Conservation (phyloP, 179 eudicot species). For the Heliamphora pulchella region DNA sequence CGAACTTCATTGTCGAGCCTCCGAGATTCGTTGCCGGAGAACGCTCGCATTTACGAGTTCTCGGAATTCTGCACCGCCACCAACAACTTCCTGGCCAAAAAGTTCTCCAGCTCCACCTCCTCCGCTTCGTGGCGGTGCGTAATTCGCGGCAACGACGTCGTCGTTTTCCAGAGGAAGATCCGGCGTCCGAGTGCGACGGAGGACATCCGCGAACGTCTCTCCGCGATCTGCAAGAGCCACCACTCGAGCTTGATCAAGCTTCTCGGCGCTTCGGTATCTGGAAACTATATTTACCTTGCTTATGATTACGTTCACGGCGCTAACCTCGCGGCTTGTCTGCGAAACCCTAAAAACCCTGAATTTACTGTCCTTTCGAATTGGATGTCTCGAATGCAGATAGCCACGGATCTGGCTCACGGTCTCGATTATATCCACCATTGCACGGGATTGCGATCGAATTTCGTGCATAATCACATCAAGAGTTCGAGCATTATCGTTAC, state of each 20-base stretch:
- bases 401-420: conserved; percentile 66
- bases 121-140: conserved; percentile 68
- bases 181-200: conserved; percentile 34
- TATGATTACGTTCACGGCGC: conserved; percentile 63
- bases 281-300: conserved; percentile 53
- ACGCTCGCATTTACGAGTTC: conserved; percentile 55
- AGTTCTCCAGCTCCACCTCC: conserved; percentile 50
- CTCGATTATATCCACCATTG: conserved; percentile 77
- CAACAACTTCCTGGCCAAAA: conserved; percentile 44
- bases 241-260: conserved; percentile 59
- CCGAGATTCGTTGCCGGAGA: conserved; percentile 56
- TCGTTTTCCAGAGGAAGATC: conserved; percentile 57
- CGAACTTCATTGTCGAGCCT: conserved; percentile 44
- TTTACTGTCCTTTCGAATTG: conserved; percentile 62
- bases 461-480: conserved; percentile 75
- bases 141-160: conserved; percentile 30
- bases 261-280: conserved; percentile 58
- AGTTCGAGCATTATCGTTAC: conserved; percentile 50
- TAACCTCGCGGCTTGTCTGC: conserved; percentile 52
- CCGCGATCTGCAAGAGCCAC: conserved; percentile 53
- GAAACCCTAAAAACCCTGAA: conserved; percentile 54
- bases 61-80: conserved; percentile 72
- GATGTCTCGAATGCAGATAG: conserved; percentile 55
- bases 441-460: conserved; percentile 46
- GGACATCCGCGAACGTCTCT: conserved; percentile 39